A percentile compares a stretch with the other conserved stretches of the same genome.
Conservation (phyloP, 169 alveolate species). For the Plasmodium adleri region DNA sequence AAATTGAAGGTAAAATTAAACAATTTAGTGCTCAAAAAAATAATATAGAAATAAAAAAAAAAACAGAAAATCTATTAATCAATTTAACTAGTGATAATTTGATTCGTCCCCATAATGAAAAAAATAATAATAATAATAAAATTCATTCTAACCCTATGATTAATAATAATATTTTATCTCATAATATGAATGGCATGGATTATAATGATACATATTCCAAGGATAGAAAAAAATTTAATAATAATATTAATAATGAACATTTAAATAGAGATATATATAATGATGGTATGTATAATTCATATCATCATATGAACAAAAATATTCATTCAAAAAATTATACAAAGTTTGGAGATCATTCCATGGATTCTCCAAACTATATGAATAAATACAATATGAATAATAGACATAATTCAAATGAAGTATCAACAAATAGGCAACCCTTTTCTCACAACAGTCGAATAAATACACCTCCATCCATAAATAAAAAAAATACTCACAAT, state of each 20-base stretch:
- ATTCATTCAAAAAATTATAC: not conserved
- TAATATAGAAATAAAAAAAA: constrained; percentile 20
- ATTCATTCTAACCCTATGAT: too few species aligned
- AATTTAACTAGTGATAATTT: not conserved
- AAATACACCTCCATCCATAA: not conserved
- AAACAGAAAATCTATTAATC: constrained; percentile 24
- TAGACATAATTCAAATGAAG: not conserved
- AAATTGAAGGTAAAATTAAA: constrained; percentile 74
- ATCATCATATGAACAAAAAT: constrained; percentile 8
- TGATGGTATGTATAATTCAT: not conserved
- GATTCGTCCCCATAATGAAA: too few species aligned
- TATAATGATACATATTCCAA: too few species aligned
- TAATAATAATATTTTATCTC: too few species aligned
- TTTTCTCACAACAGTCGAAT: too few species aligned
- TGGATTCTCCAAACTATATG: not conserved
- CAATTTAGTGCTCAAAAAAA: constrained; percentile 52
- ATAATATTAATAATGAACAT: constrained; percentile 1
- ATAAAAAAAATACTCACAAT: not conserved
- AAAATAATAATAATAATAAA: not conserved
- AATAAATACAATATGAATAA: constrained; percentile 25
- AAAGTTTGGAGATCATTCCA: not conserved
- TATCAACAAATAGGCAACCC: constrained; percentile 1
- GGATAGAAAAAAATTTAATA: too few species aligned
- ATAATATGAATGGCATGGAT: too few species aligned
- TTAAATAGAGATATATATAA: not conserved